Evolutionary conservation across 176 grass and related monocot species (phyloP), one percentile per base, ranked within the genome.

Genomic region (Pontederia crassipes): DNA sequence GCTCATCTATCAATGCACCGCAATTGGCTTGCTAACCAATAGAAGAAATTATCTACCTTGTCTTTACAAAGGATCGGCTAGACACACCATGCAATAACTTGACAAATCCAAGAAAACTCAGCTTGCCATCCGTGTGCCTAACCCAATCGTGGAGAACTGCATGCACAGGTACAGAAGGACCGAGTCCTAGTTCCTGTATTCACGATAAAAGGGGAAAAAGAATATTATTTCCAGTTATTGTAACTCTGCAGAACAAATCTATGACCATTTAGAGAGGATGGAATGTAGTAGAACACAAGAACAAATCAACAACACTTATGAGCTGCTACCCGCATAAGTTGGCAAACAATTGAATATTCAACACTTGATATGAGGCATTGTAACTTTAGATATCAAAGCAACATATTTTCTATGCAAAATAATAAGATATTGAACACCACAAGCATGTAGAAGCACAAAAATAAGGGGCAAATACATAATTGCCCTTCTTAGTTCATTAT

Each of bases 61-160:
- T 74, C 71, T 84, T 89, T 68, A 77, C 79, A 64, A 78, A 24
- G 62, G 81, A 75, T 61, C 86, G 70, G 71, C 77, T 81, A n/a
- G 87, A 90, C 50, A 86, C 78, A 59, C 87, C 87, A 80, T 90
- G 87, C 69, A 90, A 73, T 17, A 90, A 54, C 72, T 86, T 90
- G 28, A 90, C 82, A 65, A 90, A 90, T 13, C 87, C 87, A 11
- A 90, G 82, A 64, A 90, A 81, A 64, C 87, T 90, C 79, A 90
- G 63, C 47, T 90, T 90, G 28, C 87, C 87, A 55, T 90, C 87
- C 0, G 82, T 85, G 71, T 90, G 87, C 18, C 87, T 66, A 69
- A 90, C 79, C 87, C 87, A 90, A 64, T 90, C 87, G 68, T 86
- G 82, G 26, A 90, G 70, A 71, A 89, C 87, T 0, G 76, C 87